These are phyloP conservation scores for Fraxinus pennsylvanica DNA, from an alignment of 257 asterid genomes.

Conservation along the genomic window DNA sequence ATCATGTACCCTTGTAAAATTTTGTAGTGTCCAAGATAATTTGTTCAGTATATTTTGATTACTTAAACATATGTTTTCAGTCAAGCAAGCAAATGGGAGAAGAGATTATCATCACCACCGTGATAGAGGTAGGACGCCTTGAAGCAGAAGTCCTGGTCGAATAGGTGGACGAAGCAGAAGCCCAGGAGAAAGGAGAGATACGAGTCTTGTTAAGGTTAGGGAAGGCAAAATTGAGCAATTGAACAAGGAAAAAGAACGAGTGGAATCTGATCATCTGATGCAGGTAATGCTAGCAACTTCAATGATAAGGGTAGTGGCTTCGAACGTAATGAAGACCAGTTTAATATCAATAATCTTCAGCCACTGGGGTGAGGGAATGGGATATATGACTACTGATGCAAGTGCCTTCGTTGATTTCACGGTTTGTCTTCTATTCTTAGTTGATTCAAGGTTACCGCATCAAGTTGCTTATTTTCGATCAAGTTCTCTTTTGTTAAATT, in stretches of 20 bases:
- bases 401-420: constrained; percentile 22
- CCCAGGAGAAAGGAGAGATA: constrained; percentile 65
- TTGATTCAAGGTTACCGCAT: constrained; percentile 12
- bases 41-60: no score
- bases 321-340: constrained; percentile 34
- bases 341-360: constrained; percentile 29
- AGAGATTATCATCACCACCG: no score
- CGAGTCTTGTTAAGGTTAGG: constrained; percentile 49
- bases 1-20: constrained; percentile 6
- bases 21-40: no score
- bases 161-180: constrained; percentile 75
- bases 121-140: background rate
- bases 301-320: constrained; percentile 37
- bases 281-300: constrained; percentile 37
- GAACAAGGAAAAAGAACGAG: constrained; percentile 65
- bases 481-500: constrained; percentile 19
- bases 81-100: no score
- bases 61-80: no score
- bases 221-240: constrained; percentile 79
- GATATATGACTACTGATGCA: constrained; percentile 31
- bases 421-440: constrained; percentile 32
- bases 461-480: constrained; percentile 15
- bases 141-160: constrained; percentile 76
- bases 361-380: constrained; percentile 37
- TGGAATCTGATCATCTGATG: constrained; percentile 41